Evolutionary conservation across 129 eudicot species (phyloP).

Genomic region (Saposhnikovia divaricata): DNA sequence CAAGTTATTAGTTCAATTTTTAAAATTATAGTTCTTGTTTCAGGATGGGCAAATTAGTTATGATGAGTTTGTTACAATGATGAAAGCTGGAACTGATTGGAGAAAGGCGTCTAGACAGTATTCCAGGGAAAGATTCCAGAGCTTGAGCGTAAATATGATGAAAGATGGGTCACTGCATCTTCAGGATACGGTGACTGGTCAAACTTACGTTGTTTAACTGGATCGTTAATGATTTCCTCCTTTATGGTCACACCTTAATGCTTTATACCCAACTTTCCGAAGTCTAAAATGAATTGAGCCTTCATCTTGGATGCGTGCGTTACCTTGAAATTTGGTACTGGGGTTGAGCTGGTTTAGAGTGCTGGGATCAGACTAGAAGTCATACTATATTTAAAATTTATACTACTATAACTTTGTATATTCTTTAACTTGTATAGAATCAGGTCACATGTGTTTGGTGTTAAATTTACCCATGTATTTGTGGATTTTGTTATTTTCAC

Average conservation of each 20-base stretch:
- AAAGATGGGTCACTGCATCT: slow-evolving; percentile 88
- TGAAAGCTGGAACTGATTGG: slow-evolving; percentile 99
- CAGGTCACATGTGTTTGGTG: slow-evolving; percentile 2
- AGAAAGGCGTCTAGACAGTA: slow-evolving; percentile 94
- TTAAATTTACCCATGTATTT: slow-evolving; percentile 5
- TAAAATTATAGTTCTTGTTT: slow-evolving; percentile 5
- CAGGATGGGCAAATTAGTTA: slow-evolving; percentile 88
- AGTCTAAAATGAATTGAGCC: not conserved
- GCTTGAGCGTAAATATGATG: slow-evolving; percentile 83
- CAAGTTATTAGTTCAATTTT: not conserved
- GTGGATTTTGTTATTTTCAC: not conserved
- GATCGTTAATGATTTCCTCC: not conserved
- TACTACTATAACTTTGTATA: not conserved
- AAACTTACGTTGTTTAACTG: slow-evolving; percentile 49
- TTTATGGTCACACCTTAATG: not conserved
- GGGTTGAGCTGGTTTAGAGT: not conserved
- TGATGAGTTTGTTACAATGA: slow-evolving; percentile 92
- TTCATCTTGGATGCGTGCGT: not conserved
- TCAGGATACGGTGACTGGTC: slow-evolving; percentile 70
- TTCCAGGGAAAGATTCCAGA: slow-evolving; percentile 88
- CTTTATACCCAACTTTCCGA: slow-evolving; percentile 7
- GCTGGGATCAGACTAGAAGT: slow-evolving; percentile 2
- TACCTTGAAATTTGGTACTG: not conserved
- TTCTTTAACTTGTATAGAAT: slow-evolving; percentile 17
- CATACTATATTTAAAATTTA: not conserved